These are phyloP conservation scores for Aspergillus bridgeri DNA, from an alignment of 495 filamentous ascomycete species.

Conservation along the genomic window DNA sequence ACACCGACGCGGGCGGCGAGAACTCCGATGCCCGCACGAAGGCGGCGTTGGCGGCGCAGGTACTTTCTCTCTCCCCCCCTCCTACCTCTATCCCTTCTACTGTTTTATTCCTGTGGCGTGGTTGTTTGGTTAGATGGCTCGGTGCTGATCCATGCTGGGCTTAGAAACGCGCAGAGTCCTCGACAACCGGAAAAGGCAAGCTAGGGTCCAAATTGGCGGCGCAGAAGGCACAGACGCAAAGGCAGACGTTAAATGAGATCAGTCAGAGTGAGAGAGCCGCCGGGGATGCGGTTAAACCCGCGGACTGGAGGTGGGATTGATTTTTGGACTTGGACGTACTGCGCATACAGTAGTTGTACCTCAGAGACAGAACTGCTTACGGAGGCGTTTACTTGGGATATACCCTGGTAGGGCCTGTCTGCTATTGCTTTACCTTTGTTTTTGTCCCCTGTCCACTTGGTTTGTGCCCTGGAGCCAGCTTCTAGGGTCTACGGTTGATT, in stretches of 20 bases:
- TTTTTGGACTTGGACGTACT: background rate
- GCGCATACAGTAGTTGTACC: background rate
- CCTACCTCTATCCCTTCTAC: background rate
- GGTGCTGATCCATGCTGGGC: constrained; percentile 4
- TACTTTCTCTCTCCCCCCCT: constrained; percentile 21
- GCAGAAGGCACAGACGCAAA: constrained; percentile 62
- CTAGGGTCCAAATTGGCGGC: constrained; percentile 58
- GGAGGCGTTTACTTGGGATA: too few species aligned
- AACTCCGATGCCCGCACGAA: constrained; percentile 49
- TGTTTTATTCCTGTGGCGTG: background rate
- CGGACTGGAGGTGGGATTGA: constrained; percentile 52
- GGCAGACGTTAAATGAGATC: constrained; percentile 54
- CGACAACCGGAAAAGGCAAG: constrained; percentile 45
- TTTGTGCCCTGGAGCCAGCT: background rate
- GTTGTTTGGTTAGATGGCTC: background rate
- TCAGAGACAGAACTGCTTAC: too few species aligned
- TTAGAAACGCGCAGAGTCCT: constrained; percentile 41
- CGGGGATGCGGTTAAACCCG: constrained; percentile 55
- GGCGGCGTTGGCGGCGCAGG: constrained; percentile 69
- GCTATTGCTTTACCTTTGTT: too few species aligned
- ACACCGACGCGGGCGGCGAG: constrained; percentile 20
- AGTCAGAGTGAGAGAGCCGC: constrained; percentile 54
- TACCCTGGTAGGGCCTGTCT: background rate
- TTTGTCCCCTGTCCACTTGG: background rate
- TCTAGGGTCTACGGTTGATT: background rate